These are phyloP conservation scores for Thelonectria discophora DNA, from an alignment of 2,329 filamentous ascomycete species.

Conservation along the genomic window DNA sequence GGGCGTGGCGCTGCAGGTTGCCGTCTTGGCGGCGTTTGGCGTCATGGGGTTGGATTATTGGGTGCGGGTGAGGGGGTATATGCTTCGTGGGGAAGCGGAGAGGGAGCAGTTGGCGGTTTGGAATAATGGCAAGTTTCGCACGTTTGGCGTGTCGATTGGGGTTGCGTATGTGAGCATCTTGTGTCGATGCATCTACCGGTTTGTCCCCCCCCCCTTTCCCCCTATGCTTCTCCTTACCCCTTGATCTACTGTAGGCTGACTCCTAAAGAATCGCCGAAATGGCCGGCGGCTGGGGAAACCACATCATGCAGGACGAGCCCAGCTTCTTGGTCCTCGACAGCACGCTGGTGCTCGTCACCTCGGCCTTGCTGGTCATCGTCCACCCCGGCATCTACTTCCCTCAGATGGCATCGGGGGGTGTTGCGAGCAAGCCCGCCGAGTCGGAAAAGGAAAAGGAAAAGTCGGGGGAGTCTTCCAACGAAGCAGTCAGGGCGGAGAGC, in stretches of 20 bases:
- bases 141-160: constrained; percentile 55
- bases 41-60: constrained; percentile 56
- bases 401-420: constrained; percentile 54
- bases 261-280: constrained; percentile 65
- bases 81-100: constrained; percentile 45
- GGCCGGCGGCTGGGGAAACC: constrained; percentile 70
- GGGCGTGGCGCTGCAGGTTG: constrained; percentile 63
- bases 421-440: constrained; percentile 35
- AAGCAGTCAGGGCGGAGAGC: constrained; percentile 35
- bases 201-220: constrained; percentile 35
- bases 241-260: constrained; percentile 23
- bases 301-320: constrained; percentile 69
- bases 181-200: constrained; percentile 65
- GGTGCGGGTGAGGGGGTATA: constrained; percentile 51
- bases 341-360: constrained; percentile 60
- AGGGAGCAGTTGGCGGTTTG: constrained; percentile 51
- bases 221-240: too few relatives aligned
- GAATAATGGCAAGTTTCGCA: constrained; percentile 53
- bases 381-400: constrained; percentile 65
- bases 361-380: constrained; percentile 60
- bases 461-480: constrained; percentile 41
- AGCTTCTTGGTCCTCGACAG: constrained; percentile 67
- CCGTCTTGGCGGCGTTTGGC: constrained; percentile 59
- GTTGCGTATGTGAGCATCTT: constrained; percentile 58
- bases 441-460: constrained; percentile 43